Base-by-base conservation (phyloP, 2,329 filamentous ascomycete genomes). In the Colletotrichum endophyticum region DNA sequence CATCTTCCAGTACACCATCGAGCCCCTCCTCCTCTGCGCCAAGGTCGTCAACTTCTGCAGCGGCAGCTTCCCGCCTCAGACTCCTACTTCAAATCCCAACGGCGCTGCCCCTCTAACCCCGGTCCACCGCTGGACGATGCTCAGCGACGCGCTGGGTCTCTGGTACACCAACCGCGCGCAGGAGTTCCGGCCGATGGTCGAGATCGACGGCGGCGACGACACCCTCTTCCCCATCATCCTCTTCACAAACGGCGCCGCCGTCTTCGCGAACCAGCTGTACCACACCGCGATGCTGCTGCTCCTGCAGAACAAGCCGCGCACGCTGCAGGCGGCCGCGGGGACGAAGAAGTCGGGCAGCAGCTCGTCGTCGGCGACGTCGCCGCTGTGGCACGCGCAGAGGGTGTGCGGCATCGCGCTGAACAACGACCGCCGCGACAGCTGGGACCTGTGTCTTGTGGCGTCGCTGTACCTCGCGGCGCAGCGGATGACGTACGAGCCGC, bases 211-310 rank as follows among this genome's bases (percentile, higher is more conserved):
- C 25, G 79, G 81, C 15, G 78, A 79, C 57, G 80, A 82, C 3
- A 79, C 80, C 25, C 78, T 83, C 0, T 85, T 86, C 66, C 85
- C 84, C 3, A 75, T 81, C 1, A 68, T 86, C n/a, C 81, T 86
- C 22, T 86, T 85, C 73, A 85, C 84, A 68, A 86, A 81, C 77
- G 83, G 81, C 27, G 84, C 84, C 15, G 82, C 86, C 0, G 80
- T 91, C 22, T 80, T 90, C 1, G 89, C 88, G 4, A 92, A 91
- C 76, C 89, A 91, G 78, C 82, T 91, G 4, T 91, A 91, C 78
- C 90, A 92, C 78, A 89, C 89, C 1, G 88, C 89, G 3, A 89
- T 89, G 84, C 80, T 91, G 9, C 80, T 91, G 0, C 81, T 92
- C 72, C 84, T 92, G 22, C 88, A 88, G 72, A 86, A 88, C 78